Evolutionary conservation across 2,329 filamentous ascomycete genomes (phyloP), one percentile per base, ranked within the genome.

Genomic region (Amauroascus verrucosus): DNA sequence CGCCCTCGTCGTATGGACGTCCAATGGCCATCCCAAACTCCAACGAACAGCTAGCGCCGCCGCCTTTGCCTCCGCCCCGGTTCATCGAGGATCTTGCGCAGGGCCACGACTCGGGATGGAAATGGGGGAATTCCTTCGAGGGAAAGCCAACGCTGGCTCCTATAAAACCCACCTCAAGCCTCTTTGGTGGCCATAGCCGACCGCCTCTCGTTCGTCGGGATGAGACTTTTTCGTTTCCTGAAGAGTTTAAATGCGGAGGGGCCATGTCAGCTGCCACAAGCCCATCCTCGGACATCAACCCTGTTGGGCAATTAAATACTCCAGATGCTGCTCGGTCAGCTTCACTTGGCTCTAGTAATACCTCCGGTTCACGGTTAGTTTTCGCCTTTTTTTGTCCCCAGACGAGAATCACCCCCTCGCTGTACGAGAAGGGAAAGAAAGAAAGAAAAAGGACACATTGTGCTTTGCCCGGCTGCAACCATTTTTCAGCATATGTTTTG

Each of bases 11-110:
- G 40, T 72, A 73, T 57, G 75, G 75, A 57, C 40, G 40, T 13
- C 77, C 80, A 59, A 81, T 85, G 79, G 73, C 81, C 56, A 84
- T 86, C 64, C 80, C 80, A 48, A 75, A 77, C 63, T 73, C 76
- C 56, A 74, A 76, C 62, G 65, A 70, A 55, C 63, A 68, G 48
- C 64, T 66, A 41, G 40, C 74, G 48, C 82, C 83, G 55, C 82
- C 83, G 58, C 81, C 82, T 48, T 73, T 85, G 61, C 83, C 82
- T 61, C 83, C 83, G 54, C 79, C 82, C 50, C 75, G 74, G 66
- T 70, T 76, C 63, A 76, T 84, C 55, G 72, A 74, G 59, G 77
- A 80, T 56, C 69, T 81, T 58, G 70, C 74, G 60, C 66, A 73
- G 57, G 80, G 79, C 33, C 74, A 77, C 61, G 82, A 85, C 66